A percentile compares a stretch with the other conserved stretches of the same genome.
These are phyloP conservation scores for Fusarium sp. DNA, from an alignment of 2,329 filamentous ascomycete species.

Conservation along the genomic window DNA sequence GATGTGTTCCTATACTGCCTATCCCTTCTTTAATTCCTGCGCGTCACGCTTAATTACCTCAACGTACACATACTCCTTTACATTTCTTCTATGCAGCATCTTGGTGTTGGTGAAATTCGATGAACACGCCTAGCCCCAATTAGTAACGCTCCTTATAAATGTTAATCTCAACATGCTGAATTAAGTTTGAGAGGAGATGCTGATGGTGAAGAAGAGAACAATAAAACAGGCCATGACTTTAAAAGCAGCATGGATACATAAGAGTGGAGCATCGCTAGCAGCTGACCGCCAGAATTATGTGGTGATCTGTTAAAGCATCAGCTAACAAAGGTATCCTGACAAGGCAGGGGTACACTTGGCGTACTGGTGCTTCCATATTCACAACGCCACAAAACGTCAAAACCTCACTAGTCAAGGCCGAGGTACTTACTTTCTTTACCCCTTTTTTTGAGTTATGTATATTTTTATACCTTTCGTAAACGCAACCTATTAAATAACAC, in stretches of 20 bases:
- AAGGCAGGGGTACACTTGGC: neutral
- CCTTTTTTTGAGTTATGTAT: neutral
- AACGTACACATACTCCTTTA: neutral
- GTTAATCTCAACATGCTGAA: too few species aligned
- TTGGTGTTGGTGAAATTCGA: too few species aligned
- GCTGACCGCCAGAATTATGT: accelerated
- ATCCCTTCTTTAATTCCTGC: too few species aligned
- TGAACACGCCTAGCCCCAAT: too few species aligned
- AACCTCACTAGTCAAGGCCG: neutral
- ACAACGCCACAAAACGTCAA: neutral
- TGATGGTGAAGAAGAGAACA: neutral
- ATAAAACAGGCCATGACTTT: neutral
- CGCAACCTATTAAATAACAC: neutral
- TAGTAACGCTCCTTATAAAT: too few species aligned
- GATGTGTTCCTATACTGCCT: too few species aligned
- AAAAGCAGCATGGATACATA: neutral
- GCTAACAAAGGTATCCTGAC: accelerated
- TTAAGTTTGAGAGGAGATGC: too few species aligned
- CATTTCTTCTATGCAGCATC: too few species aligned
- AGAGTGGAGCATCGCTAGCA: accelerated
- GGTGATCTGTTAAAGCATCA: accelerated
- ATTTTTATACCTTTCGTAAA: too few species aligned
- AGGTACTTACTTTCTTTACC: neutral
- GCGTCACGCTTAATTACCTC: accelerated
- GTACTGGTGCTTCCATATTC: neutral